These are phyloP conservation scores for Drosera capensis DNA, from an alignment of 148 eudicot species.

Conservation along the genomic window DNA sequence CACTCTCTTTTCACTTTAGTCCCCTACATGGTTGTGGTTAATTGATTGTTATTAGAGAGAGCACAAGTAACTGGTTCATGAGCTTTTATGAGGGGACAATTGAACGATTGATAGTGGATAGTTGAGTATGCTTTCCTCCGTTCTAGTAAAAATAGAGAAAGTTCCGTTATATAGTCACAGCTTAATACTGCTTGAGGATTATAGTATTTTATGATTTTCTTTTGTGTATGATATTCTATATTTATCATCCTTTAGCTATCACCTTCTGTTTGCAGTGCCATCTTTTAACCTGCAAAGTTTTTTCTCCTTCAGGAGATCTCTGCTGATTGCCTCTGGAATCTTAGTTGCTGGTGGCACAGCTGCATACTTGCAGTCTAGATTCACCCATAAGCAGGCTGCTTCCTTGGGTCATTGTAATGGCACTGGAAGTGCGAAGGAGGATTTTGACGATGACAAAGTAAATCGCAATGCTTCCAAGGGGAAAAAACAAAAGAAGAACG, in stretches of 20 bases:
- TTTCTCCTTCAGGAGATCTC: conserved; percentile 50
- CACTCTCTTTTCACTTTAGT: no score
- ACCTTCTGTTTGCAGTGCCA: not conserved
- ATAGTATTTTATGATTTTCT: no score
- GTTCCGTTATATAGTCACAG: no score
- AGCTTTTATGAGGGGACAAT: no score
- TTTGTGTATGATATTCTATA: not conserved
- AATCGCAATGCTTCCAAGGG: conserved; percentile 30
- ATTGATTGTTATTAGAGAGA: no score
- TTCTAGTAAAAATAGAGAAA: no score
- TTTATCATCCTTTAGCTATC: not conserved
- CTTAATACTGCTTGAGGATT: no score
- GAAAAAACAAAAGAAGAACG: conserved; percentile 56
- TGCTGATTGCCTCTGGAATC: conserved; percentile 69
- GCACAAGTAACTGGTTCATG: no score
- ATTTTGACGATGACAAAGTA: conserved; percentile 17
- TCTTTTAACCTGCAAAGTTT: not conserved
- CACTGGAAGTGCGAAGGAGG: conserved; percentile 20
- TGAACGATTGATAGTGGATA: no score
- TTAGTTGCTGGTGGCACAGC: conserved; percentile 79
- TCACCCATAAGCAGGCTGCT: conserved; percentile 20
- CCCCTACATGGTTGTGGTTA: no score
- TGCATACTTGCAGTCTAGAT: conserved; percentile 64
- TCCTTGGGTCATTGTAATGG: conserved; percentile 42
- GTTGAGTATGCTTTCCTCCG: no score